Conservation (phyloP, 495 filamentous ascomycete species). For the Penicillium nucicola region DNA sequence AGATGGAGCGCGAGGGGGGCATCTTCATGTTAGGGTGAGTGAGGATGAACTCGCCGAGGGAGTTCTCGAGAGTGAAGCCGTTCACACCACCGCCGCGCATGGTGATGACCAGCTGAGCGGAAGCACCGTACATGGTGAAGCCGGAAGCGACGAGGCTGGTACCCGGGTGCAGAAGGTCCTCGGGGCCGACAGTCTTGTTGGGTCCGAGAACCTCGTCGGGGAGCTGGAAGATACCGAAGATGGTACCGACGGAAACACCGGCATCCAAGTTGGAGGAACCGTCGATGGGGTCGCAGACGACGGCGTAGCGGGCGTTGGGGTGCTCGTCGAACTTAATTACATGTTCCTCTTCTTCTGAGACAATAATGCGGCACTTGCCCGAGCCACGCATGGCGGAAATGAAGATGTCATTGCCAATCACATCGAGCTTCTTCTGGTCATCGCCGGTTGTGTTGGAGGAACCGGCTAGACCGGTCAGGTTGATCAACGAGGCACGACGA, state of each 20-base stretch:
- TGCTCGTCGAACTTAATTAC: conserved; percentile 82
- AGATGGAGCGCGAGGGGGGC: conserved; percentile 77
- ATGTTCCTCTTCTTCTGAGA: conserved; percentile 96
- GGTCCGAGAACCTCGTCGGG: conserved; percentile 63
- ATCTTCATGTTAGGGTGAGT: conserved; percentile 94
- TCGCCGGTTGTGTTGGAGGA: conserved; percentile 94
- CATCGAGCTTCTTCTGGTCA: conserved; percentile 99
- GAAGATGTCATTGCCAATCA: conserved; percentile 98
- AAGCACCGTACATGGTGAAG: conserved; percentile 99
- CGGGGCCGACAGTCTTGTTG: conserved; percentile 57
- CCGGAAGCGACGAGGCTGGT: conserved; percentile 89
- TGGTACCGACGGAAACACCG: conserved; percentile 96
- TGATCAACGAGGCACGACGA: conserved; percentile 93
- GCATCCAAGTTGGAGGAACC: conserved; percentile 97
- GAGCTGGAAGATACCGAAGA: conserved; percentile 92
- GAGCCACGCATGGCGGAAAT: conserved; percentile 89
- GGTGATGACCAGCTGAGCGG: conserved; percentile 91
- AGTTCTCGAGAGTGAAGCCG: conserved; percentile 95
- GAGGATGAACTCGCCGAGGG: conserved; percentile 96
- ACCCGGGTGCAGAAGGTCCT: conserved; percentile 84
- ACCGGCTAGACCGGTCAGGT: conserved; percentile 90
- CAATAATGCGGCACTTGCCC: conserved; percentile 82
- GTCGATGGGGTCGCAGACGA: conserved; percentile 97
- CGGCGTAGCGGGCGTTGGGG: conserved; percentile 81
- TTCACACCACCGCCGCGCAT: conserved; percentile 93